Evolutionary conservation across 805 yeast genomes (phyloP).

Genomic region (Starmerella lactis-condensi): DNA sequence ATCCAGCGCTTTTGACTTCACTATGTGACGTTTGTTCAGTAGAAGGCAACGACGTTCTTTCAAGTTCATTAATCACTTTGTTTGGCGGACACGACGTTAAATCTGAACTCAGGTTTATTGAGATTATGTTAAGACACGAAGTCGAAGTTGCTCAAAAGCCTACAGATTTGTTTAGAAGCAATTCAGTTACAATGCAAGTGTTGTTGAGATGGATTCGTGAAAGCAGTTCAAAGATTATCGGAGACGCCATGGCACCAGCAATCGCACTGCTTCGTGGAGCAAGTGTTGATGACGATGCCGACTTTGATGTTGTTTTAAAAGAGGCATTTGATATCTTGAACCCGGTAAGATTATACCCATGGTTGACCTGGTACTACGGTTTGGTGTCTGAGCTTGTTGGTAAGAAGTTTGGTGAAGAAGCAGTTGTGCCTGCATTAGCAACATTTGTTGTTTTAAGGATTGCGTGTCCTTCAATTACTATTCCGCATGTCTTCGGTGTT

Average conservation of each 20-base stretch:
- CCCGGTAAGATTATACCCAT: background rate
- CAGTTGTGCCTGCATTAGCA: background rate
- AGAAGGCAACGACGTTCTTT: conserved; percentile 1
- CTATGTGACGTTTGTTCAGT: conserved; percentile 2
- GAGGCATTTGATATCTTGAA: background rate
- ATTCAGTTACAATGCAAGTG: conserved; percentile 1
- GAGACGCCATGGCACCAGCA: background rate
- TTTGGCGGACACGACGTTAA: background rate
- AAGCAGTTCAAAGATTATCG: background rate
- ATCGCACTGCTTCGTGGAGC: conserved; percentile 1
- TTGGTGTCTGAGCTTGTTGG: background rate
- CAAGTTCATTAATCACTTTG: background rate
- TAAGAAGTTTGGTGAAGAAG: background rate
- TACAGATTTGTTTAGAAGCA: background rate
- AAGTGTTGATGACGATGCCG: background rate
- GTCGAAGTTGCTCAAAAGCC: background rate
- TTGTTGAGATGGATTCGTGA: background rate
- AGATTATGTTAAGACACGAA: conserved; percentile 1
- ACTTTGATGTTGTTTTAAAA: background rate
- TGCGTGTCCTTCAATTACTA: background rate
- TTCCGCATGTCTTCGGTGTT: background rate
- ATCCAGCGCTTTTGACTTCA: background rate
- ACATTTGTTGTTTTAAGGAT: background rate
- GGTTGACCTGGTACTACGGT: background rate
- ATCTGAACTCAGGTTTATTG: background rate